Percentiles rank a stretch among this genome's conserved stretches.
These are phyloP conservation scores for Platanthera guangdongensis DNA, from an alignment of 106 monocot genomes.

Conservation along the genomic window DNA sequence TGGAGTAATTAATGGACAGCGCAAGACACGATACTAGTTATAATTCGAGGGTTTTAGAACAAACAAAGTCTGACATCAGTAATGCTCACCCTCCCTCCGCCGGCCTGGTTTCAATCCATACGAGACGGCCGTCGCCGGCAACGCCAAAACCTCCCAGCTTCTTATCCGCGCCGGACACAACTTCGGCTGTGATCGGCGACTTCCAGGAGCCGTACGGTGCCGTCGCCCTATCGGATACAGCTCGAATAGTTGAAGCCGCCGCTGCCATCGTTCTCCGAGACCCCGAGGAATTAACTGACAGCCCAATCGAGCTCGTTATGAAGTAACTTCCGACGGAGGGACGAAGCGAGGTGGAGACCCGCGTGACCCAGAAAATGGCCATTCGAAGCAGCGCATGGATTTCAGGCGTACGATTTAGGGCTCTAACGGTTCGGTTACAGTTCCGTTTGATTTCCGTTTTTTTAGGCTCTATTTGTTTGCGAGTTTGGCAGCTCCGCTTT, in stretches of 20 bases:
- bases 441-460: no score
- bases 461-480: no score
- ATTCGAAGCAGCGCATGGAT: not conserved
- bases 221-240: slow-evolving; percentile 26
- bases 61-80: not conserved
- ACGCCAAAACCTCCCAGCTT: slow-evolving; percentile 58
- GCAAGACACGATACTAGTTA: not conserved
- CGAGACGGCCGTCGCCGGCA: slow-evolving; percentile 62
- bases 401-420: no score
- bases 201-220: slow-evolving; percentile 89
- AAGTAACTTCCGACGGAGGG: not conserved
- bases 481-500: no score
- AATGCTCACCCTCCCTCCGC: slow-evolving; percentile 69
- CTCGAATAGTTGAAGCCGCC: not conserved
- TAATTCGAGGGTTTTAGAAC: not conserved
- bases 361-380: not conserved
- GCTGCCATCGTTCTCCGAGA: not conserved
- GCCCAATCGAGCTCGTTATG: not conserved
- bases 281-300: not conserved
- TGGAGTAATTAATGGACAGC: not conserved
- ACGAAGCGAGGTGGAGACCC: not conserved
- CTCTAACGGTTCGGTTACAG: no score
- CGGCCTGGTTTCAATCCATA: slow-evolving; percentile 85
- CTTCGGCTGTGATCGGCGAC: slow-evolving; percentile 86
- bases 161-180: slow-evolving; percentile 69